Evolutionary conservation across 768 basidiomycete species (phyloP).

Genomic region (Gloeophyllum trabeum): DNA sequence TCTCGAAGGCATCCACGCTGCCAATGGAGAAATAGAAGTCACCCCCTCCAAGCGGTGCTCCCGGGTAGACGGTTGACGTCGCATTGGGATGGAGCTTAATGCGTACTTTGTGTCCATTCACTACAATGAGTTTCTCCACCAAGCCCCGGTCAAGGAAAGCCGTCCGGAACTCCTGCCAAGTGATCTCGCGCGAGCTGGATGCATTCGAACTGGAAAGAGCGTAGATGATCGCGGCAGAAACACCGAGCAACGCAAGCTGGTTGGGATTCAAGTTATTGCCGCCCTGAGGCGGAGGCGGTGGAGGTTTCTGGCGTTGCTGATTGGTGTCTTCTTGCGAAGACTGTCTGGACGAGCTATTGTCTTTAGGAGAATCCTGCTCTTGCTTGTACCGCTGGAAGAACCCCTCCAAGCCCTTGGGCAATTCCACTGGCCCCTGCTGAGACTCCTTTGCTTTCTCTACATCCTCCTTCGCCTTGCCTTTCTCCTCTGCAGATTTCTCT

Average conservation of each 20-base stretch:
- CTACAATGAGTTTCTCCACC: conserved; percentile 86
- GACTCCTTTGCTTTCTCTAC: conserved; percentile 20
- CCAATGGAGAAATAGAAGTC: conserved; percentile 96
- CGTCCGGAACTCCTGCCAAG: conserved; percentile 98
- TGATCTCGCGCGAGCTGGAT: conserved; percentile 74
- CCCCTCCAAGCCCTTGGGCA: conserved; percentile 64
- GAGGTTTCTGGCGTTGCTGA: conserved; percentile 29
- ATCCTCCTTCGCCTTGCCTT: conserved; percentile 19
- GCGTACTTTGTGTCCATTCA: conserved; percentile 85
- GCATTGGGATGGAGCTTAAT: conserved; percentile 91
- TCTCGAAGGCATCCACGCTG: conserved; percentile 93
- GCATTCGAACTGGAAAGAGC: conserved; percentile 38
- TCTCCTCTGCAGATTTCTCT: conserved; percentile 22
- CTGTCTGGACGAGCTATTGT: conserved; percentile 14
- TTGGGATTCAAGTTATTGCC: conserved; percentile 42
- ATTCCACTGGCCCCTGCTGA: too few relatives aligned
- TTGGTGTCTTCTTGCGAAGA: conserved; percentile 19
- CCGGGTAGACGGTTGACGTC: conserved; percentile 65
- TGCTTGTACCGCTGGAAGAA: conserved; percentile 14
- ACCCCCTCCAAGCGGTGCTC: conserved; percentile 34
- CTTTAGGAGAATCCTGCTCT: conserved; percentile 7
- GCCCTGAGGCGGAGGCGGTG: conserved; percentile 31
- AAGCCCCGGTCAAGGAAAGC: conserved; percentile 95
- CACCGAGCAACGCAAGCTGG: conserved; percentile 48
- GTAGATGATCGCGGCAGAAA: conserved; percentile 53